Conservation (phyloP, 2,329 filamentous ascomycete genomes). For the Colletotrichum abscissum region DNA sequence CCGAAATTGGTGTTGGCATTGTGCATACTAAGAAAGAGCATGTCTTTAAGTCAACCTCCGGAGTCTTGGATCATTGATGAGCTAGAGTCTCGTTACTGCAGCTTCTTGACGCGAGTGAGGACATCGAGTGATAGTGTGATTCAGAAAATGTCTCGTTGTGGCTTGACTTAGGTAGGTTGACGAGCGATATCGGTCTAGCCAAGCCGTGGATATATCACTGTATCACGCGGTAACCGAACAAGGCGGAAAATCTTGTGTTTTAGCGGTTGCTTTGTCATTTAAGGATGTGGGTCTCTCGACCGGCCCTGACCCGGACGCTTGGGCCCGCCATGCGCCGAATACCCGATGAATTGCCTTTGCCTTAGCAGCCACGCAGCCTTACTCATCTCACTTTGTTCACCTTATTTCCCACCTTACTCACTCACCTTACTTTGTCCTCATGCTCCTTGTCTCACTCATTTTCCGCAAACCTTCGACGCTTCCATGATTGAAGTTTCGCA, state of each 20-base stretch:
- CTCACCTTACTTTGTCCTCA: background rate
- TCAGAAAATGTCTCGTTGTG: background rate
- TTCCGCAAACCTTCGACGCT: background rate
- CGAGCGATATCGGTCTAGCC: constrained; percentile 25
- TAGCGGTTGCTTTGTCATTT: constrained; percentile 26
- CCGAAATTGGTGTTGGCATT: constrained; percentile 30
- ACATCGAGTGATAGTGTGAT: background rate
- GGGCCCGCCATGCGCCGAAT: constrained; percentile 24
- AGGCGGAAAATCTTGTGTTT: constrained; percentile 20
- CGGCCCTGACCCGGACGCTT: constrained; percentile 16
- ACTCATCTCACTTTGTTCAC: background rate
- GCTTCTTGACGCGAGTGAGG: background rate
- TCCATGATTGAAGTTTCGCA: background rate
- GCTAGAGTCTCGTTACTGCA: no score
- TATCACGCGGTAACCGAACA: background rate
- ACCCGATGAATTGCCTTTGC: constrained; percentile 20
- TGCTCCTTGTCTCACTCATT: background rate
- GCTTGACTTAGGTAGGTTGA: background rate
- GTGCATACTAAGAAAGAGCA: background rate
- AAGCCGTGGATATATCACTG: background rate
- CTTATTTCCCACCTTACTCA: background rate
- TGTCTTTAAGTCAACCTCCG: background rate
- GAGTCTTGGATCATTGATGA: background rate
- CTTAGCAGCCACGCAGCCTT: background rate
- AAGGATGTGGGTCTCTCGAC: constrained; percentile 22